Evolutionary conservation across 345 rosid genomes (phyloP).

Genomic region (Reutealis trisperma): DNA sequence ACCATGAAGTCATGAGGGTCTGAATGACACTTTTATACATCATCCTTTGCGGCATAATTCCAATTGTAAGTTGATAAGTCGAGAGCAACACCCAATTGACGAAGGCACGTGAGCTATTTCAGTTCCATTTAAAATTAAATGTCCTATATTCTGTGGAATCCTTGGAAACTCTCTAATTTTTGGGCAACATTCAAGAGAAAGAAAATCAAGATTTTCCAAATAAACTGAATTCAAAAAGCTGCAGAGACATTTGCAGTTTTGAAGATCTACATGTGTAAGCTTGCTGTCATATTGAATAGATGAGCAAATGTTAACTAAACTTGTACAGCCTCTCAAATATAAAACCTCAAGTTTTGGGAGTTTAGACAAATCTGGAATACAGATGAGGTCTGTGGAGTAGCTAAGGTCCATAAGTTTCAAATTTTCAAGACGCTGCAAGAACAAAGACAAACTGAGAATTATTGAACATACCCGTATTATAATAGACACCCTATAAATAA

Average conservation of each 20-base stretch:
- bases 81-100: neutral
- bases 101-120: neutral
- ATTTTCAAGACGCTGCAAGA: constrained; percentile 11
- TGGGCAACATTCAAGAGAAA: constrained; percentile 11
- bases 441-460: neutral
- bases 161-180: constrained; percentile 1
- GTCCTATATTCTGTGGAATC: neutral
- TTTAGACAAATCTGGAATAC: constrained; percentile 9
- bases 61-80: neutral
- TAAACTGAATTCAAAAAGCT: neutral
- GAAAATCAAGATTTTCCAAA: neutral
- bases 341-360: constrained; percentile 8
- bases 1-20: no score
- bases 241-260: neutral
- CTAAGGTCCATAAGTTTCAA: constrained; percentile 12
- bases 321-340: neutral
- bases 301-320: constrained; percentile 7
- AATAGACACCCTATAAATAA: no score
- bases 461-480: neutral
- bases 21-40: no score
- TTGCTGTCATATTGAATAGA: neutral
- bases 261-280: neutral
- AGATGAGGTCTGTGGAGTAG: neutral
- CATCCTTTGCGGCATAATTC: no score
- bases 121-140: neutral